phyloP scores from a whole-genome alignment of 352 stramenopile genomes.

The Phytophthora nicotianae region DNA sequence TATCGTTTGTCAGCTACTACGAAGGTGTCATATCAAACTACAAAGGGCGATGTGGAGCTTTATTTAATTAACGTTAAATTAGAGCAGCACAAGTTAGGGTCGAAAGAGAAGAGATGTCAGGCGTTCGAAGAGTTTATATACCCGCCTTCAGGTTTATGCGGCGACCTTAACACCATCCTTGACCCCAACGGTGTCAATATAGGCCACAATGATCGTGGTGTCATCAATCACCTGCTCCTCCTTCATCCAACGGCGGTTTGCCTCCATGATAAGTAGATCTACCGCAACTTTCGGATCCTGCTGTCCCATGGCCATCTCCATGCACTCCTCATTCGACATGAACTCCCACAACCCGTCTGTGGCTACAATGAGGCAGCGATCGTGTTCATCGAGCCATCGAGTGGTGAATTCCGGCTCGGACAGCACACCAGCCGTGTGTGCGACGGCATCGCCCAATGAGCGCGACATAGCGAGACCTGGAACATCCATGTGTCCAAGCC shows the following conservation, averaged over 20 bases:
- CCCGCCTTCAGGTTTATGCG: constrained; percentile 9
- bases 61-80: not conserved
- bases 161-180: constrained; percentile 11
- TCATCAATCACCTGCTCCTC: constrained; percentile 99
- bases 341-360: constrained; percentile 99
- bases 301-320: constrained; percentile 80
- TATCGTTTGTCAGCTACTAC: too few species aligned
- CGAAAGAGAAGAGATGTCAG: not conserved
- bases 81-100: too few species aligned
- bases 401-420: constrained; percentile 96
- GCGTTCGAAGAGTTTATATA: constrained; percentile 15
- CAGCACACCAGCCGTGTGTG: constrained; percentile 94
- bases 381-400: constrained; percentile 75
- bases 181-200: constrained; percentile 73
- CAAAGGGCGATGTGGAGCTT: not conserved
- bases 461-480: constrained; percentile 98
- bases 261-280: constrained; percentile 95
- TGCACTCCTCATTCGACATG: constrained; percentile 96
- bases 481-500: constrained; percentile 98
- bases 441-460: constrained; percentile 96
- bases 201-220: constrained; percentile 98
- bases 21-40: not conserved
- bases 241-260: constrained; percentile 97
- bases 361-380: constrained; percentile 96
- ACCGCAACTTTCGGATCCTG: constrained; percentile 87